Evolutionary conservation across 306 rosid species (phyloP), one percentile per base, ranked within the genome.

Genomic region (Ormosia emarginata): DNA sequence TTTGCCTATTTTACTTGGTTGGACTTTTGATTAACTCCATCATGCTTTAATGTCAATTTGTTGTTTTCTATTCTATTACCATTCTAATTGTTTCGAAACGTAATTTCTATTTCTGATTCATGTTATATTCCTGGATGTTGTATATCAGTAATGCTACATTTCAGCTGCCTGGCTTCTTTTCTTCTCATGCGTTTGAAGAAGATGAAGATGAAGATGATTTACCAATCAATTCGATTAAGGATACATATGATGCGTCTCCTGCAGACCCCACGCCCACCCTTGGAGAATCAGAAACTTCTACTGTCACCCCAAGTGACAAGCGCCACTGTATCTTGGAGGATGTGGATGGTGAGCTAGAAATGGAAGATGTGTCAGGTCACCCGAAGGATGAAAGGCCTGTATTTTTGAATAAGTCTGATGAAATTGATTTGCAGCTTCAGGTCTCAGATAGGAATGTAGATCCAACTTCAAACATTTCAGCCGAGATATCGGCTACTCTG

Each of bases 361-460:
- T 96, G 99, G 99, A 96, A 88, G 98, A 96, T 87, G 99, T 96
- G 68, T 93, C 99, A 67, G 99, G 93, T 72, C 93, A 90, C 74
- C 87, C 81, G 4, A 95, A 91, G 91, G 98, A 96, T 50, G 98
- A 92, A 56, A 92, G 86, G 47, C 78, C 90, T 32, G 56, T 70
- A 82, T 53, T 69, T 14, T 72, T 72, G 6, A 78, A 87, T 81
- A 81, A 78, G 52, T 87, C 86, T 74, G 84, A 78, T 71, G 94
- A 90, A 80, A 66, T 85, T 53, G 92, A 88, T 57, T 59, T 87
- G 69, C 92, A 78, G 46, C 87, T 49, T 74, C 89, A 36, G 79
- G 77, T 79, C 57, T 81, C 86, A 46, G 91, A 88, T 61, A 69
- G 81, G 74, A 75, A 79, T 71, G 15, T 79, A 18, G 92, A 91